Base-by-base conservation (phyloP, 2,329 filamentous ascomycete genomes). In the Fusarium sp. region DNA sequence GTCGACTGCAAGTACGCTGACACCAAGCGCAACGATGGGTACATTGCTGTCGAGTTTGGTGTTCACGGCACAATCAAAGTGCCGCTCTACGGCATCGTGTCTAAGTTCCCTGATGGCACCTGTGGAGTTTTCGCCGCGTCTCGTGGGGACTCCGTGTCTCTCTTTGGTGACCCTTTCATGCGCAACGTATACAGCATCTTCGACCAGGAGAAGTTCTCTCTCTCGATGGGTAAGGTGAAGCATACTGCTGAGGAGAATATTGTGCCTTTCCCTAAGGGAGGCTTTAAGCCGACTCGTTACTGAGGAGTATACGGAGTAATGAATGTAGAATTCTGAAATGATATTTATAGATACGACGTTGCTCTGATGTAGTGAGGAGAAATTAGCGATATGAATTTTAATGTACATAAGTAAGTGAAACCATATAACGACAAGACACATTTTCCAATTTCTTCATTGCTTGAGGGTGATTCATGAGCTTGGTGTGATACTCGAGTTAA, bases 151-250 rank as follows among this genome's bases (percentile, higher is more conserved):
- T 4, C 6, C 0, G 20, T 66, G 9, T 6, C 61, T 8, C 38
- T n/a, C 36, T 65, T 66, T 6, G 63, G 63, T n/a, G 60, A 66
- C 3, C 24, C 48, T 58, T 66, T 66, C 6, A 7, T 66, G 14
- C 63, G 63, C 2, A 66, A 57, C 1, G 61, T 66, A 8, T 66
- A 66, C 18, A 66, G 41, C 9, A 48, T 66, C 11, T 66, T 57
- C 32, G 63, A 66, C 18, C 63, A 66, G 35, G 48, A 58, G 18
- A 66, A 42, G 9, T 47, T 57, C 5, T 18, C 28, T 1, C 20
- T 66, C 12, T 66, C 61, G 1, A 15, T 66, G 48, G 36, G 48
- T 17, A 44, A 42, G 2, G 61, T 66, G 7, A 66, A 66, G 24
- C 61, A 66, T 13, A 48, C 48, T 0, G 35, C 42, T 9, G 35